Evolutionary conservation across 768 basidiomycete species (phyloP).

Genomic region (Crucibulum laeve): DNA sequence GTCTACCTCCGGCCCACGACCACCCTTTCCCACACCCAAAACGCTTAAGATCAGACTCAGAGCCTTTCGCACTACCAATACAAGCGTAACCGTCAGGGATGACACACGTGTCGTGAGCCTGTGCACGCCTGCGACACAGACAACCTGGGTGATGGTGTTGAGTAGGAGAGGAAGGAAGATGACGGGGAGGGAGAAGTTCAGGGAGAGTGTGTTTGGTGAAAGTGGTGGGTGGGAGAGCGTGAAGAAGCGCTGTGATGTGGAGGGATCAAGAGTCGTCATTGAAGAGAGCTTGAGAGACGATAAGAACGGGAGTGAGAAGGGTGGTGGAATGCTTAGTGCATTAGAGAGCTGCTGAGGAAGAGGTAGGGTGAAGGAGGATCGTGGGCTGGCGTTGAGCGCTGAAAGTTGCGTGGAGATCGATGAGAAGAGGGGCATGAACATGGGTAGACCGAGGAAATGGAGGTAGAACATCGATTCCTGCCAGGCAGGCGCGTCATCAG

Average conservation of each 20-base stretch:
- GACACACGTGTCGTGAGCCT: slow-evolving; percentile 75
- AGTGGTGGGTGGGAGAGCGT: slow-evolving; percentile 14
- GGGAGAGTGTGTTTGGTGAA: slow-evolving; percentile 12
- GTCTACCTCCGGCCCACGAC: slow-evolving; percentile 24
- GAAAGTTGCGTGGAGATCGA: slow-evolving; percentile 46
- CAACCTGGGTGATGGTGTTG: slow-evolving; percentile 79
- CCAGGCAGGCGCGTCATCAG: slow-evolving; percentile 45
- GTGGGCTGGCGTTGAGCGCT: slow-evolving; percentile 35
- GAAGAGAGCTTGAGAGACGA: no score
- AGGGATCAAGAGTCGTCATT: no score
- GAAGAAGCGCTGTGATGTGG: no score
- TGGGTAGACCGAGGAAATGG: slow-evolving; percentile 74
- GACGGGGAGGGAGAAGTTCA: slow-evolving; percentile 44
- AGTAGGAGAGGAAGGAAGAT: slow-evolving; percentile 60
- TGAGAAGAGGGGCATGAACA: slow-evolving; percentile 61
- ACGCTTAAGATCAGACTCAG: slow-evolving; percentile 73
- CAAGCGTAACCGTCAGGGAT: slow-evolving; percentile 72
- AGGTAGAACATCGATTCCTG: slow-evolving; percentile 92
- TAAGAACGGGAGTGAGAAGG: slow-evolving; percentile 19
- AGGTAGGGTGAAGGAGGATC: slow-evolving; percentile 20
- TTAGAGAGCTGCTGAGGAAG: slow-evolving; percentile 15
- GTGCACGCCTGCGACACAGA: slow-evolving; percentile 87
- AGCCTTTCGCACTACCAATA: slow-evolving; percentile 80
- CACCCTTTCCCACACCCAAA: slow-evolving; percentile 26
- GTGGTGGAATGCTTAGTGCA: slow-evolving; percentile 31